These are phyloP conservation scores for Linnemannia zychae DNA, from an alignment of 192 early-diverging fungal genomes.

Conservation along the genomic window DNA sequence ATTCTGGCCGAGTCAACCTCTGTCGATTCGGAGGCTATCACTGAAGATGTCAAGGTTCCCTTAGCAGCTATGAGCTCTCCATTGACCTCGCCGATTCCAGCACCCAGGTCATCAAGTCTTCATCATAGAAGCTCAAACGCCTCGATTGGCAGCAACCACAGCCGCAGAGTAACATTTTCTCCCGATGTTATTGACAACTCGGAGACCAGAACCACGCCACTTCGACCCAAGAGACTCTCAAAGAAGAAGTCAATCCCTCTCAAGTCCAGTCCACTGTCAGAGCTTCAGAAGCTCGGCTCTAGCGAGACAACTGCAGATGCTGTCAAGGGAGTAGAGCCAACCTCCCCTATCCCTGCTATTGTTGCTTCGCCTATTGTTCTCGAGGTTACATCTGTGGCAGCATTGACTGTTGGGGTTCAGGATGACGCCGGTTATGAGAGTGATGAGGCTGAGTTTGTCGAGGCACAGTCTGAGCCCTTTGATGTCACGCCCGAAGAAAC, in stretches of 20 bases:
- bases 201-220: slow-evolving; percentile 6
- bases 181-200: slow-evolving; percentile 41
- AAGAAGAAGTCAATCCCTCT: slow-evolving; percentile 2
- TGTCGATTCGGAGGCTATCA: not conserved
- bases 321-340: not conserved
- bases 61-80: slow-evolving; percentile 24
- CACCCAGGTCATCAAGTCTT: not conserved
- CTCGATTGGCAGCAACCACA: not conserved
- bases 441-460: slow-evolving; percentile 44
- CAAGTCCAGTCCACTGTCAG: not conserved
- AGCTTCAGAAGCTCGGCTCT: not conserved
- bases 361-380: not conserved
- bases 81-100: slow-evolving; percentile 23
- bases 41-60: not conserved
- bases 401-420: not conserved
- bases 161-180: slow-evolving; percentile 35
- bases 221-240: slow-evolving; percentile 12
- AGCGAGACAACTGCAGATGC: not conserved
- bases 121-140: slow-evolving; percentile 5
- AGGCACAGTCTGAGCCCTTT: slow-evolving; percentile 18
- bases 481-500: not conserved
- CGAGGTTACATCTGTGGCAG: not conserved
- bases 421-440: slow-evolving; percentile 26
- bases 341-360: not conserved
- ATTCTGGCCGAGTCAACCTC: not conserved